Conservation (phyloP, 2,329 filamentous ascomycete species). For the Colletotrichum sp. region DNA sequence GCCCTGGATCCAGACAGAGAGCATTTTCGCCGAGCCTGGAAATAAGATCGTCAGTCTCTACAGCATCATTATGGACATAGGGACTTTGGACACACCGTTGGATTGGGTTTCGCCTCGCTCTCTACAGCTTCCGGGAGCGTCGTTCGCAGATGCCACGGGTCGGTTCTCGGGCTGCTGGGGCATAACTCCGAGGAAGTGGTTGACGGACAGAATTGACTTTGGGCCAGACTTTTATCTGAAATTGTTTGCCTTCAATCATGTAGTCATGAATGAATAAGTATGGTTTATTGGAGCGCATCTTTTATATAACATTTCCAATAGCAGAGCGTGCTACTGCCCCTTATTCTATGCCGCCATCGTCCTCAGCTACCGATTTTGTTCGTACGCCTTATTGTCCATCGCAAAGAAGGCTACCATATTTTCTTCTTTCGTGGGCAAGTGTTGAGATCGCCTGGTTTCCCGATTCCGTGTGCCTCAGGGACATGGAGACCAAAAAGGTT, state of each 20-base stretch:
- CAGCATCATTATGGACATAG: background rate
- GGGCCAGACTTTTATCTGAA: background rate
- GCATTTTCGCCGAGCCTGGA: background rate
- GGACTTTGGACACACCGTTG: background rate
- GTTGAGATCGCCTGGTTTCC: background rate
- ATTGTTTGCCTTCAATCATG: background rate
- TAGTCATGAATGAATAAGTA: background rate
- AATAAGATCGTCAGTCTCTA: background rate
- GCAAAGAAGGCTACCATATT: background rate
- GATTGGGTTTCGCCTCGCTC: background rate
- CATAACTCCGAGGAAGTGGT: background rate
- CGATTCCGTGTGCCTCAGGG: background rate
- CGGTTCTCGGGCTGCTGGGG: background rate
- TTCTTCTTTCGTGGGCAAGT: background rate
- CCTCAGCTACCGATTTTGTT: background rate
- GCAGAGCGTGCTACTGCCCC: background rate
- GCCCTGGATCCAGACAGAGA: background rate
- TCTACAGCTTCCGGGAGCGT: background rate
- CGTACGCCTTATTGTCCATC: background rate
- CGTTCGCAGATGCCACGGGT: background rate
- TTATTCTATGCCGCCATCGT: background rate
- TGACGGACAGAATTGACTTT: background rate
- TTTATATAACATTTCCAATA: background rate
- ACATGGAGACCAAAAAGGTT: background rate
- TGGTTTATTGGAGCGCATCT: background rate